Evolutionary conservation across 1,284 basidiomycete genomes (phyloP).

Genomic region (Papiliotrema nemorosa): DNA sequence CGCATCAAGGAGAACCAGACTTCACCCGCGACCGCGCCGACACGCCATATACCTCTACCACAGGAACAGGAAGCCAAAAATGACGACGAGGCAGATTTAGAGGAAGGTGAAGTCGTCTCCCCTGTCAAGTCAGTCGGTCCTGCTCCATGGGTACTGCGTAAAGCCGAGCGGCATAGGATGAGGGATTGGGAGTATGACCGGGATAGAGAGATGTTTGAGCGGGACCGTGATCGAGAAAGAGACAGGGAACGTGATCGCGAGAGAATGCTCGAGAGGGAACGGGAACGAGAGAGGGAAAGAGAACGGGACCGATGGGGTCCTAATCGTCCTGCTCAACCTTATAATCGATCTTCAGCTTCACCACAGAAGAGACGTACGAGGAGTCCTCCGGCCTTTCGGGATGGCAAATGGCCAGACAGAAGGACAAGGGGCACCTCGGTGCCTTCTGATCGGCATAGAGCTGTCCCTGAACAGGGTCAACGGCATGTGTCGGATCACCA

Average conservation of each 20-base stretch:
- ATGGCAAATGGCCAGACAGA: too few species aligned
- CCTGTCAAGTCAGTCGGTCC: slow-evolving; percentile 18
- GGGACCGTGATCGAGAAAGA: slow-evolving; percentile 20
- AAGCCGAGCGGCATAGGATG: neutral
- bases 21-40: slow-evolving; percentile 4
- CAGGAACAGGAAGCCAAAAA: slow-evolving; percentile 3
- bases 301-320: slow-evolving; percentile 1
- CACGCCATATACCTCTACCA: neutral
- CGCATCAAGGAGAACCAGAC: neutral
- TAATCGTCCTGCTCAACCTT: neutral
- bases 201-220: slow-evolving; percentile 10
- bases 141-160: neutral
- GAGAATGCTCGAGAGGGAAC: slow-evolving; percentile 6
- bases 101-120: slow-evolving; percentile 45
- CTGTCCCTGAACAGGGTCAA: too few species aligned
- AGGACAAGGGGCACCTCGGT: too few species aligned
- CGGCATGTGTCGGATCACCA: too few species aligned
- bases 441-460: too few species aligned
- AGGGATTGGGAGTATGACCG: slow-evolving; percentile 11
- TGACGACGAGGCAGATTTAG: slow-evolving; percentile 27
- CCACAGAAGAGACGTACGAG: neutral
- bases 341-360: neutral
- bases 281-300: neutral
- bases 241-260: slow-evolving; percentile 14
- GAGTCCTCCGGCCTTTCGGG: too few species aligned